Percentiles rank a stretch among this genome's conserved stretches.
Evolutionary conservation across 208 protist genomes (phyloP).

Genomic region (Acanthamoeba lenticulata): DNA sequence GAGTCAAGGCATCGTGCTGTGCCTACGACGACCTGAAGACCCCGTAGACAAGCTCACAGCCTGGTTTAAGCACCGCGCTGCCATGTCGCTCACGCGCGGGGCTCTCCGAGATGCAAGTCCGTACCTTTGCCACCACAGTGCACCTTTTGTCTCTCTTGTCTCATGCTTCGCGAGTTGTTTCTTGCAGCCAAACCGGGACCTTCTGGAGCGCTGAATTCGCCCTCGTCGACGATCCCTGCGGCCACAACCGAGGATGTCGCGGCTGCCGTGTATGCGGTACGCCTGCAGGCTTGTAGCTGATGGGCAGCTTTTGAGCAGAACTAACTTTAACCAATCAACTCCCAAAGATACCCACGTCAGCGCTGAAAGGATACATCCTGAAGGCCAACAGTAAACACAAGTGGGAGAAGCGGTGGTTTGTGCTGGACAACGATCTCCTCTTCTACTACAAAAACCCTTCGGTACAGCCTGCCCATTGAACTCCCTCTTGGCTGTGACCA

Average conservation of each 20-base stretch:
- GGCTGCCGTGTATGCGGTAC: too few relatives aligned
- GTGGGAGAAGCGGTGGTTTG: conserved; percentile 61
- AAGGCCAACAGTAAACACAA: conserved; percentile 51
- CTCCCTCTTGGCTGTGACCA: too few relatives aligned
- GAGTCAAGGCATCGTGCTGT: neutral
- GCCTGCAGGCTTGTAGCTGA: too few relatives aligned
- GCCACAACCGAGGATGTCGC: neutral
- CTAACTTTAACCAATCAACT: neutral
- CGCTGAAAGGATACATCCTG: conserved; percentile 14
- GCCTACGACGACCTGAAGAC: conserved; percentile 17
- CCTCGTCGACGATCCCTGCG: neutral
- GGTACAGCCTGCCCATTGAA: neutral
- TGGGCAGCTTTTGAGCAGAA: neutral
- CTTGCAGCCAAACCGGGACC: neutral
- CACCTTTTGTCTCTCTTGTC: too few relatives aligned
- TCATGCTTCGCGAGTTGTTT: neutral
- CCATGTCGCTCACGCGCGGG: neutral
- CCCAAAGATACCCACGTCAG: neutral
- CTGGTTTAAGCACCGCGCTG: conserved; percentile 42
- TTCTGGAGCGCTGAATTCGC: neutral
- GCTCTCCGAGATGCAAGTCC: too few relatives aligned
- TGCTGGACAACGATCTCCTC: conserved; percentile 8
- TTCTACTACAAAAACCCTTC: conserved; percentile 43
- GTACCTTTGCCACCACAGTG: too few relatives aligned
- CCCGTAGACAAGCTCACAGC: conserved; percentile 43